Evolutionary conservation across 192 early-diverging fungal genomes (phyloP), one percentile per base, ranked within the genome.

Genomic region (Entomortierella lignicola): DNA sequence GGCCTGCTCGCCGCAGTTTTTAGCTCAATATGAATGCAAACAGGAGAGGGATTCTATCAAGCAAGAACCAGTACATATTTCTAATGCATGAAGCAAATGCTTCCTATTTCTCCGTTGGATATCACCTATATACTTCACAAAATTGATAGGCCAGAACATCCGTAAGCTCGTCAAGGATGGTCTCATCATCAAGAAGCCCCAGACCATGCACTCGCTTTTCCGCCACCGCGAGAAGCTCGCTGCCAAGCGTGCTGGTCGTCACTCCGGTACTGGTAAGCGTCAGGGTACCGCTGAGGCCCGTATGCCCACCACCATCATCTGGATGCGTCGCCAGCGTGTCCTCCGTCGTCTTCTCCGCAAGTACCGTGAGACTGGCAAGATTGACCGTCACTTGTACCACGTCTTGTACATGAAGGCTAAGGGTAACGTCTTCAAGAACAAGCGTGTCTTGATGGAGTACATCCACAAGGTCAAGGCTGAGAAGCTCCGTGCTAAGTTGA

Each of bases 401-500:
- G 84, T 88, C 80, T 90, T 99, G 77, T 99, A 99, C 92, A 83
- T 97, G 82, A 98, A 97, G 91, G 89, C 95, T 66, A 99, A 99
- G 94, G 97, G 97, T 97, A 98, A 97, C 88, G 95, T 95, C 64
- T 99, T 99, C 91, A 99, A 99, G 94, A 99, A 97, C 95, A 99
- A 99, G 93, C 94, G 97, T 87, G 97, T 99, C 70, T 84, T 99
- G 47, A 99, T 99, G 94, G 97, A 99, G 88, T 94, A 94, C 89
- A 99, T 99, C 87, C 96, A 98, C 91, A 97, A 97, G 91, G 94
- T 93, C 81, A 99, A 99, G 94, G 95, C 97, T 55, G 96, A 99
- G 89, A 96, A 98, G 87, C 86, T 92, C 65, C 94, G 97, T 89
- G 87, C 91, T 72, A 94, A 96, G 92, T 72, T 91, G 65, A 87